A percentile compares a stretch with the other conserved stretches of the same genome.
Conservation (phyloP, 805 yeast species). For the Monosporozyma yasuniensis region DNA sequence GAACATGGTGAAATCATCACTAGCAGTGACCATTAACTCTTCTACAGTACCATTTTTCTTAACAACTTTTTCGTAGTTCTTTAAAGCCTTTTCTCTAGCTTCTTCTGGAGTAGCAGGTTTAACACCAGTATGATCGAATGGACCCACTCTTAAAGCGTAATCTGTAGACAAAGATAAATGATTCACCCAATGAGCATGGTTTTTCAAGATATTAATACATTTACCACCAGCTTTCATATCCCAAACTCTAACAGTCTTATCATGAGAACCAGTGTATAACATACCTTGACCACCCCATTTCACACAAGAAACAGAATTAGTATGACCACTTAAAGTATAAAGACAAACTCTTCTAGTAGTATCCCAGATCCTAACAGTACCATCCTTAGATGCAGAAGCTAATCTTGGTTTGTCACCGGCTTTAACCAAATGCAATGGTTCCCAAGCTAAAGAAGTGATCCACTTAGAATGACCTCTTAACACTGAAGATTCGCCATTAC, state of each 20-base stretch:
- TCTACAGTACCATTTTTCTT: constrained; percentile 51
- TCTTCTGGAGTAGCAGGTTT: constrained; percentile 38
- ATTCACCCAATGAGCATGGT: constrained; percentile 98
- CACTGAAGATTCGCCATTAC: constrained; percentile 22
- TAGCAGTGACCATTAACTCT: constrained; percentile 87
- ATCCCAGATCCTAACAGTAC: constrained; percentile 86
- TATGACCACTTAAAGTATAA: constrained; percentile 76
- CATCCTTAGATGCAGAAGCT: constrained; percentile 86
- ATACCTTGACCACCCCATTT: constrained; percentile 91
- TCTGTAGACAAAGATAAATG: constrained; percentile 90
- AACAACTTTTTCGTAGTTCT: constrained; percentile 49
- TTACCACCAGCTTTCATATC: constrained; percentile 64
- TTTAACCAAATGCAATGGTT: constrained; percentile 74
- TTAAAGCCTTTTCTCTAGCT: constrained; percentile 40
- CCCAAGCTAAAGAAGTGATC: constrained; percentile 88
- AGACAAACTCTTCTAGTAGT: constrained; percentile 55
- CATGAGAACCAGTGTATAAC: constrained; percentile 86
- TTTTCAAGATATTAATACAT: constrained; percentile 65
- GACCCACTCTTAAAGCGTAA: constrained; percentile 76
- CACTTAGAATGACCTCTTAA: constrained; percentile 79
- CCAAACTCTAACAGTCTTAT: constrained; percentile 90
- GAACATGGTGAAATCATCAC: constrained; percentile 97
- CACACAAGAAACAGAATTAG: constrained; percentile 86
- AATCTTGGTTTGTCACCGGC: constrained; percentile 61
- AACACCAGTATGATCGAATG: constrained; percentile 64